A percentile compares a stretch with the other conserved stretches of the same genome.
phyloP scores from a whole-genome alignment of 1,284 basidiomycete genomes.

The Moniliella sp. region DNA sequence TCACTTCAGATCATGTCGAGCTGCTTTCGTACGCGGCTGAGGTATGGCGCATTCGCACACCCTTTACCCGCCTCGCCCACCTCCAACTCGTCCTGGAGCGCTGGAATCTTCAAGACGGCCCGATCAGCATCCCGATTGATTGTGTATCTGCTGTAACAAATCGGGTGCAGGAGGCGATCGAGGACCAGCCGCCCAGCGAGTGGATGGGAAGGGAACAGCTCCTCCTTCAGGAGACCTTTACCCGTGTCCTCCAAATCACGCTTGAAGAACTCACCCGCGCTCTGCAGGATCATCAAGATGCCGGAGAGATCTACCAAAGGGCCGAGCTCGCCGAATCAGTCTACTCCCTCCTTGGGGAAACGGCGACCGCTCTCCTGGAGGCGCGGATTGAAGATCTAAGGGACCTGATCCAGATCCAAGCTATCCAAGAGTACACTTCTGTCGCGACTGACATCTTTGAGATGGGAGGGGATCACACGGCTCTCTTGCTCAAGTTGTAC shows the following conservation, averaged over 20 bases:
- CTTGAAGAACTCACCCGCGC: background rate
- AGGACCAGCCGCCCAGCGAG: background rate
- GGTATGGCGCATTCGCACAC: constrained; percentile 62
- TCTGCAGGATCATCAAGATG: no score
- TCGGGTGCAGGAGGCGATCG: background rate
- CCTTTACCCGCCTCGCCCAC: background rate
- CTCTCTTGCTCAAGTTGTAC: constrained; percentile 53
- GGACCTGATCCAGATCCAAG: constrained; percentile 44
- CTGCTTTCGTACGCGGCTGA: constrained; percentile 67
- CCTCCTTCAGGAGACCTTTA: background rate
- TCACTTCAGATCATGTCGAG: constrained; percentile 59
- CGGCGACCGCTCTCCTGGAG: no score
- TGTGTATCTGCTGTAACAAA: background rate
- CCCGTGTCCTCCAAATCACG: background rate
- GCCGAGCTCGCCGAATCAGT: no score
- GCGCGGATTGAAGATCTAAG: constrained; percentile 30
- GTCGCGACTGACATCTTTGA: constrained; percentile 44
- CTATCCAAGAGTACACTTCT: constrained; percentile 43
- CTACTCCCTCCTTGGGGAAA: no score
- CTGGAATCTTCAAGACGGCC: background rate
- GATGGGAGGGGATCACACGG: constrained; percentile 50
- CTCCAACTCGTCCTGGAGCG: background rate
- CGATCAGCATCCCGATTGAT: background rate
- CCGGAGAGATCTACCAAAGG: no score
- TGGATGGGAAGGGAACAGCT: background rate